Base-by-base conservation (phyloP, 371 early-diverging fungal genomes). In the Umbelopsis sp. region DNA sequence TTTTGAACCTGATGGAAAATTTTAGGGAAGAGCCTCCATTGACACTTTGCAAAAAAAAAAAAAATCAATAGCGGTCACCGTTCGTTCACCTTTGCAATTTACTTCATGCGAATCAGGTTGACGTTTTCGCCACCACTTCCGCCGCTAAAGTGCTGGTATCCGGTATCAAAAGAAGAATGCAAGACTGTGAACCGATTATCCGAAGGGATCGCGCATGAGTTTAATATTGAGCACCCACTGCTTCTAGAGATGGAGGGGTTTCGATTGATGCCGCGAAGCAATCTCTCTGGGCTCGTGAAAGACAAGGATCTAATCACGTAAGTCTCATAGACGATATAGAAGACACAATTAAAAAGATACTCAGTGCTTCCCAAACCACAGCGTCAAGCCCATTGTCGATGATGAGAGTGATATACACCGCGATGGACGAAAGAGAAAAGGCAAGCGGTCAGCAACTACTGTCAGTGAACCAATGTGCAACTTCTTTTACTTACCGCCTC, bases 261-360 rank as follows among this genome's bases (percentile, higher is more conserved):
- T 35, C 57, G 18, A 14, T 14, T 57, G 29, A 57, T 57, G 57
- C 57, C 57, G 16, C 57, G 57, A 11, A 57, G n/a, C 37, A 14
- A 35, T 18, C 37, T 57, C 3, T 3, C 57, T 32, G 57, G 57
- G 12, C 57, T 57, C 3, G 37, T 57, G 18, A 29, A 29, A 10
- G 29, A 35, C 12, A 29, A 57, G 57, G 57, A 57, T 57, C 57
- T 57, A 2, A 35, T 57, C 29, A 57, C 57, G 57, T 35, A 57
- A 57, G 57, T 29, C 29, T 24, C 14, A 22, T 0, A 7, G 12
- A 25, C 24, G 52, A 11, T 8, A 11, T 14, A 22, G 4, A 5
- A 51, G 25, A 50, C 45, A 45, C 14, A 45, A 2, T 45, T 14
- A 4, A 10, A 4, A 10, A 18, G 10, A 18, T 6, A 18, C 45